Percentiles rank a stretch among this genome's conserved stretches.
Conservation (phyloP, 805 yeast species). For the Wickerhamiella siamensis region DNA sequence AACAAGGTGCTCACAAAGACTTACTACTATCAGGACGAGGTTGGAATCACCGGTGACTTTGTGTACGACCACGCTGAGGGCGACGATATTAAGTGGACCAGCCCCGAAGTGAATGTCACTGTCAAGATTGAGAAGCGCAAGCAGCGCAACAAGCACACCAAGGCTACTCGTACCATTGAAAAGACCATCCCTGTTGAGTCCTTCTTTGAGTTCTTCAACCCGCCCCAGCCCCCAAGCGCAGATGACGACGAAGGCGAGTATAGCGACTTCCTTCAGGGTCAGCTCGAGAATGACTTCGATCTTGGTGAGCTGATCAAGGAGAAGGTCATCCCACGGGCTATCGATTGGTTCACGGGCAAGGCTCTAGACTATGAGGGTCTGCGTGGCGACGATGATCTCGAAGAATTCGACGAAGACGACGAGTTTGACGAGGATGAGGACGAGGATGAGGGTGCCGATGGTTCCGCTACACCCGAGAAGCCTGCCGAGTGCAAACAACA, state of each 20-base stretch:
- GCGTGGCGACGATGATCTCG: conserved; percentile 47
- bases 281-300: conserved; percentile 84
- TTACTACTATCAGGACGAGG: conserved; percentile 84
- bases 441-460: conserved; percentile 29
- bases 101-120: conserved; percentile 70
- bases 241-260: conserved; percentile 48
- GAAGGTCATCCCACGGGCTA: conserved; percentile 86
- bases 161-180: conserved; percentile 91
- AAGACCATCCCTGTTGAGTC: conserved; percentile 89
- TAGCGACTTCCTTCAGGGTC: conserved; percentile 62
- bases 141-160: conserved; percentile 91
- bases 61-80: conserved; percentile 97
- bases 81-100: conserved; percentile 66
- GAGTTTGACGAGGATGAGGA: conserved; percentile 43
- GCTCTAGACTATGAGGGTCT: conserved; percentile 66
- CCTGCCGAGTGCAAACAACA: conserved; percentile 49
- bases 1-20: conserved; percentile 66
- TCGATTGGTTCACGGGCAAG: conserved; percentile 97
- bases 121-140: conserved; percentile 82
- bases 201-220: conserved; percentile 89
- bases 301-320: conserved; percentile 94
- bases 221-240: conserved; percentile 66
- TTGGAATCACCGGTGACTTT: conserved; percentile 90
- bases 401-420: conserved; percentile 45
- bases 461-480: conserved; percentile 32